phyloP scores from a whole-genome alignment of 148 eudicot species.

The Rhododendron molle region DNA sequence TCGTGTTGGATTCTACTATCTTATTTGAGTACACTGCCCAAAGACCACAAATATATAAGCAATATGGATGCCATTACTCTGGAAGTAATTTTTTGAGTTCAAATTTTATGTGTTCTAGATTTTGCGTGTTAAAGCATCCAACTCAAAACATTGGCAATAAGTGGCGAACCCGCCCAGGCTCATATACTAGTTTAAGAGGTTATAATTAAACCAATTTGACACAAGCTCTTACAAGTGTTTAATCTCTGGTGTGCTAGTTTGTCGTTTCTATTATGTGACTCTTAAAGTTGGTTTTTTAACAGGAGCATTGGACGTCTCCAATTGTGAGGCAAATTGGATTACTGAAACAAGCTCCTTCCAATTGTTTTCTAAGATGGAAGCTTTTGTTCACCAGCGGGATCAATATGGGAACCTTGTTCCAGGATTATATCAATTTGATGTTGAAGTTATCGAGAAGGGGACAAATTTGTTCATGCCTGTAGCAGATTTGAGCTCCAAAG shows the following conservation, averaged over 20 bases:
- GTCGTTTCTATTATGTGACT: background rate
- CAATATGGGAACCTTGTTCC: conserved; percentile 61
- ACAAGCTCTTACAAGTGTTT: background rate
- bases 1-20: background rate
- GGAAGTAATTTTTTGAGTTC: background rate
- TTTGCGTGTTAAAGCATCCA: background rate
- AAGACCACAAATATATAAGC: background rate
- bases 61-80: background rate
- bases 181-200: background rate
- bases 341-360: conserved; percentile 54
- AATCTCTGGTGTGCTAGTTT: background rate
- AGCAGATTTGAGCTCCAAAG: conserved; percentile 53
- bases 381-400: conserved; percentile 66
- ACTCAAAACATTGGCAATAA: background rate
- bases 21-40: background rate
- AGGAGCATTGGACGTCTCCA: conserved; percentile 64
- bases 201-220: background rate
- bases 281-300: conserved; percentile 17
- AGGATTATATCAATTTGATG: conserved; percentile 61
- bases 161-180: background rate
- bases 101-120: background rate
- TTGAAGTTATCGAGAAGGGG: conserved; percentile 66
- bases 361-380: conserved; percentile 58
- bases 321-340: conserved; percentile 56
- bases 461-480: conserved; percentile 74